Conservation (phyloP, 345 rosid species). For the Acer yangbiense region DNA sequence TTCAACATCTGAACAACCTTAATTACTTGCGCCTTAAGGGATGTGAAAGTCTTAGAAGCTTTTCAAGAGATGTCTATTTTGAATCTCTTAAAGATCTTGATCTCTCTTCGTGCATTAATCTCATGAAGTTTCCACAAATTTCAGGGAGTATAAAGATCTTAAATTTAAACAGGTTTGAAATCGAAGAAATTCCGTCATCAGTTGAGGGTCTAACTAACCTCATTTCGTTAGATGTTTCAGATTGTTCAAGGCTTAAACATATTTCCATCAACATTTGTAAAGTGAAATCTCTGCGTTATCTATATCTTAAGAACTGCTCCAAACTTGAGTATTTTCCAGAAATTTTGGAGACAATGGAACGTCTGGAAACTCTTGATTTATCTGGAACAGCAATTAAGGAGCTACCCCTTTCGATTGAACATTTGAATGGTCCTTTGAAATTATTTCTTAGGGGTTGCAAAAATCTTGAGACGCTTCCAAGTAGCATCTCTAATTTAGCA, state of each 20-base stretch:
- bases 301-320: not conserved
- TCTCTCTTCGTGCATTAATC: slow-evolving; percentile 28
- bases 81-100: slow-evolving; percentile 23
- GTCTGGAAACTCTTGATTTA: slow-evolving; percentile 24
- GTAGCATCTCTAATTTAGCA: not conserved
- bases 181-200: slow-evolving; percentile 10
- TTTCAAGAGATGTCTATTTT: slow-evolving; percentile 35
- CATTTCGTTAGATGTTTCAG: too few species aligned
- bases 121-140: slow-evolving; percentile 27
- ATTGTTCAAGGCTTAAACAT: not conserved
- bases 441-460: not conserved
- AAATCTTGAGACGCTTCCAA: not conserved
- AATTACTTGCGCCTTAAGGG: slow-evolving; percentile 16
- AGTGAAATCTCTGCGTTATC: not conserved
- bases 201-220: not conserved
- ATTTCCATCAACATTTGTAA: not conserved
- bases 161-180: not conserved
- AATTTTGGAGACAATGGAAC: slow-evolving; percentile 18
- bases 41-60: slow-evolving; percentile 25
- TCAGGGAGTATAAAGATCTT: not conserved
- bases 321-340: slow-evolving; percentile 23
- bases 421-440: not conserved
- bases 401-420: not conserved
- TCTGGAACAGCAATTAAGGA: slow-evolving; percentile 22
- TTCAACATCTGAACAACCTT: slow-evolving; percentile 21